Conservation (phyloP, 495 filamentous ascomycete species). For the Alectoria sarmentosa region DNA sequence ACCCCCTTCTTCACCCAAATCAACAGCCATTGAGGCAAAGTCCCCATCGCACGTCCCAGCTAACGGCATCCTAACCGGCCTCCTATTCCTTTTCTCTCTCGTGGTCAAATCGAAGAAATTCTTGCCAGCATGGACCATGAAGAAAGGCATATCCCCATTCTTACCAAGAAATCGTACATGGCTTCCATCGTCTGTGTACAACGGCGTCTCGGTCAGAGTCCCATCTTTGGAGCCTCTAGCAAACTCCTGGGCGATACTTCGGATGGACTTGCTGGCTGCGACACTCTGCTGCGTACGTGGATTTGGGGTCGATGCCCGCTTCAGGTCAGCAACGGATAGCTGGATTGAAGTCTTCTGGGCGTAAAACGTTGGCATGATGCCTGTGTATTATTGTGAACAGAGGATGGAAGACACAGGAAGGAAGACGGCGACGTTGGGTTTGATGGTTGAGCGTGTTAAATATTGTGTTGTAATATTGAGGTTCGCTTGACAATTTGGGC, state of each 20-base stretch:
- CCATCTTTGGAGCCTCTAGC: constrained; percentile 1
- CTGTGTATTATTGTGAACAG: background rate
- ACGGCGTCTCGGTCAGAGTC: constrained; percentile 13
- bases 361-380: constrained; percentile 29
- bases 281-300: background rate
- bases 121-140: constrained; percentile 29
- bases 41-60: background rate
- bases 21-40: background rate
- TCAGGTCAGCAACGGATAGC: constrained; percentile 26
- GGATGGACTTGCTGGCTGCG: background rate
- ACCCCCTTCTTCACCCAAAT: background rate
- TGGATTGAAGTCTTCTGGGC: constrained; percentile 19
- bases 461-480: background rate
- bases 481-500: background rate
- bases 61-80: background rate
- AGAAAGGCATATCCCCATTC: constrained; percentile 28
- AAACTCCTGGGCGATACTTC: constrained; percentile 4
- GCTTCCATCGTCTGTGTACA: constrained; percentile 10
- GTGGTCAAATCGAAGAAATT: constrained; percentile 15
- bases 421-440: background rate
- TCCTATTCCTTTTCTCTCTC: background rate
- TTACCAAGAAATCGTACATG: constrained; percentile 27
- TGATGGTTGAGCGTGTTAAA: background rate
- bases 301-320: constrained; percentile 14
- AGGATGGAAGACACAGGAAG: background rate